Percentiles rank a stretch among this genome's conserved stretches.
Conservation (phyloP, 345 rosid genomes). For the Turritis glabra region DNA sequence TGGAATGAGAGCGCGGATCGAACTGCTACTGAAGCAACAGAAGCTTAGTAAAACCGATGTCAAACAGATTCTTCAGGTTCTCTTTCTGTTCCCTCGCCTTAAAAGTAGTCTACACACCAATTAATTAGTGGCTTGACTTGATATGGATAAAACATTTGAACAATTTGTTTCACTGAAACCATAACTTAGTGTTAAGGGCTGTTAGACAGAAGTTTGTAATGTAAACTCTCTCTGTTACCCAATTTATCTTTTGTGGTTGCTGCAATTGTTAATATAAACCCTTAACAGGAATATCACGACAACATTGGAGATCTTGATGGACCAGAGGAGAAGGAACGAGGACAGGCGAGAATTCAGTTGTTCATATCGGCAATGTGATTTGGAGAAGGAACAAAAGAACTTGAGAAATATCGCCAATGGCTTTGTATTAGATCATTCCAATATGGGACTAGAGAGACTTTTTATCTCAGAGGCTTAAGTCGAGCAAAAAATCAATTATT, state of each 20-base stretch:
- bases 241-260: neutral
- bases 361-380: constrained; percentile 69
- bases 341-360: constrained; percentile 68
- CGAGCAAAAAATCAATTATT: neutral
- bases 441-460: neutral
- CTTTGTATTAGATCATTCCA: constrained; percentile 12
- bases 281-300: constrained; percentile 79
- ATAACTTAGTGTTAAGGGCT: neutral
- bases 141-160: neutral
- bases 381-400: neutral
- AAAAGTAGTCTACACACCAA: constrained; percentile 1
- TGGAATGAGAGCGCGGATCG: constrained; percentile 80
- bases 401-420: neutral
- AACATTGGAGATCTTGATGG: constrained; percentile 95
- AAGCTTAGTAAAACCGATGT: constrained; percentile 75
- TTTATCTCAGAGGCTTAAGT: neutral
- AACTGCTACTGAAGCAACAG: constrained; percentile 87
- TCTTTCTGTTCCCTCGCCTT: neutral
- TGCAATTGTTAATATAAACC: neutral
- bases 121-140: neutral
- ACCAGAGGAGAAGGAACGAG: constrained; percentile 85
- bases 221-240: neutral
- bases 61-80: constrained; percentile 84
- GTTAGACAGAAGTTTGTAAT: neutral
- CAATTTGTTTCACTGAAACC: constrained; percentile 13